Evolutionary conservation across 805 yeast species (phyloP).

Genomic region (Lachancea mirantina): DNA sequence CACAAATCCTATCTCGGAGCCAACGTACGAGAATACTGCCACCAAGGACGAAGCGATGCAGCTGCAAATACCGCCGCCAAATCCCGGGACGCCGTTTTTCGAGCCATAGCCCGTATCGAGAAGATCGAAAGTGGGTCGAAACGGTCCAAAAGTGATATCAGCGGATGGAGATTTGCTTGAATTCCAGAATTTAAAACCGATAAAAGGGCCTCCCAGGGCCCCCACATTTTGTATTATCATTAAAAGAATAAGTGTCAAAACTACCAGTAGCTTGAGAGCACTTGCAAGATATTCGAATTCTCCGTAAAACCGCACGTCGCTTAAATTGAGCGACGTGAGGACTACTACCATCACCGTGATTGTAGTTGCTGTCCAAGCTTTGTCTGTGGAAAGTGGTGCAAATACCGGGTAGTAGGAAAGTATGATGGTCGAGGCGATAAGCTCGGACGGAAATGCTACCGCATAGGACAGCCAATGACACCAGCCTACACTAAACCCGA

Average conservation of each 20-base stretch:
- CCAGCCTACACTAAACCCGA: slow-evolving; percentile 69
- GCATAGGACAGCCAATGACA: slow-evolving; percentile 68
- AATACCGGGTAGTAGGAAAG: slow-evolving; percentile 57
- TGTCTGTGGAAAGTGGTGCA: slow-evolving; percentile 37
- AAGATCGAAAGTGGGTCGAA: slow-evolving; percentile 61
- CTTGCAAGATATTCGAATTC: slow-evolving; percentile 64
- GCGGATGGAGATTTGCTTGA: slow-evolving; percentile 34
- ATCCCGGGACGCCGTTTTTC: slow-evolving; percentile 49
- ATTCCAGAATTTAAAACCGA: slow-evolving; percentile 67
- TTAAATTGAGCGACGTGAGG: slow-evolving; percentile 45
- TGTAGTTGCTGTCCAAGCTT: slow-evolving; percentile 48
- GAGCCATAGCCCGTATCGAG: slow-evolving; percentile 50
- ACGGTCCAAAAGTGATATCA: slow-evolving; percentile 54
- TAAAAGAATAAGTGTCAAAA: slow-evolving; percentile 48
- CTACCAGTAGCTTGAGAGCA: slow-evolving; percentile 46
- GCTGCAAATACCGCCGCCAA: slow-evolving; percentile 50
- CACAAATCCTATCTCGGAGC: slow-evolving; percentile 70
- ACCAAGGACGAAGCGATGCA: slow-evolving; percentile 52
- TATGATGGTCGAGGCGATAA: slow-evolving; percentile 74
- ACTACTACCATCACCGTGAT: slow-evolving; percentile 46
- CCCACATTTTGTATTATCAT: slow-evolving; percentile 59
- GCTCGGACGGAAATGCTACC: slow-evolving; percentile 69
- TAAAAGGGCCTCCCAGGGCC: slow-evolving; percentile 35
- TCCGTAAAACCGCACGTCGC: slow-evolving; percentile 68
- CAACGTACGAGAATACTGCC: slow-evolving; percentile 66